Conservation (phyloP, 2,329 filamentous ascomycete species). For the Bimuria novae-zelandiae region DNA sequence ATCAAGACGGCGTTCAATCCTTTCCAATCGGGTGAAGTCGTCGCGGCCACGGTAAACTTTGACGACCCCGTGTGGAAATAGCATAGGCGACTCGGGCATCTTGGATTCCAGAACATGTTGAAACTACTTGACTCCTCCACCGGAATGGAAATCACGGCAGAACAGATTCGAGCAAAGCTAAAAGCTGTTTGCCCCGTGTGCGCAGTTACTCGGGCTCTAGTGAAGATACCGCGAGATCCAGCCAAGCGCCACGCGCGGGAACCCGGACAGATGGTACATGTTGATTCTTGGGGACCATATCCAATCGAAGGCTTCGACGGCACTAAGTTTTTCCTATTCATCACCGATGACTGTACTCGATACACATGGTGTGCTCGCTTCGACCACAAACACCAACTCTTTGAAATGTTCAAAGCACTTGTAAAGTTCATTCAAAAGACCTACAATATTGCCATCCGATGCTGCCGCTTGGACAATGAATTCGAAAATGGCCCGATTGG, state of each 20-base stretch:
- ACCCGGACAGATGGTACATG: background rate
- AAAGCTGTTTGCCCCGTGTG: background rate
- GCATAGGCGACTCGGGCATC: background rate
- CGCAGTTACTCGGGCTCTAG: background rate
- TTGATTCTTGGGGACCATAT: conserved; percentile 1
- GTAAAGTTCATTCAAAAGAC: background rate
- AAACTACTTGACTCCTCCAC: background rate
- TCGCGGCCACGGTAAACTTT: no score
- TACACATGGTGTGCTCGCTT: background rate
- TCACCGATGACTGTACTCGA: background rate
- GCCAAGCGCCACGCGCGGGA: background rate
- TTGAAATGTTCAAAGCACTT: no score
- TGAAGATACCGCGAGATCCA: background rate
- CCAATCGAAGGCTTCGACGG: background rate
- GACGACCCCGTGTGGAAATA: background rate
- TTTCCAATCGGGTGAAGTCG: no score
- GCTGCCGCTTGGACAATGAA: background rate
- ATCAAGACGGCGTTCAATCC: no score
- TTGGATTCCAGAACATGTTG: conserved; percentile 1
- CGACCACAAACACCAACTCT: no score
- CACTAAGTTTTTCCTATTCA: conserved; percentile 1
- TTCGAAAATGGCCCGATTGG: background rate
- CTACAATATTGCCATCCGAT: background rate
- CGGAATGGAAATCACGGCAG: background rate
- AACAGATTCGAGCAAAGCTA: background rate